Conservation (phyloP, 2,329 filamentous ascomycete genomes). For the Hypoxylon sp. region DNA sequence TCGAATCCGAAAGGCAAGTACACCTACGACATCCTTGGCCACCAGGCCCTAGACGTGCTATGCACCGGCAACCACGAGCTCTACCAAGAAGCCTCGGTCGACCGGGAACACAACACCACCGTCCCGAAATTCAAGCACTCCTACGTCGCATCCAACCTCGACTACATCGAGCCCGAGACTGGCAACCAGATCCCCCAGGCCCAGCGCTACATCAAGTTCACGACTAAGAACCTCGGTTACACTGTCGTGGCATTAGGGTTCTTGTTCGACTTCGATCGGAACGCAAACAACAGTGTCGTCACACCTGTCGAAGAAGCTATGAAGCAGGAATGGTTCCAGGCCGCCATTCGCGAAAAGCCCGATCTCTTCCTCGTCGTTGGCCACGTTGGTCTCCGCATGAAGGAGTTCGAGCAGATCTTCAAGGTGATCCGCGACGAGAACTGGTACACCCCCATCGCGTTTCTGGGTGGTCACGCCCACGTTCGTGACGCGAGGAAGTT, state of each 20-base stretch:
- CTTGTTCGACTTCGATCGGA: conserved; percentile 91
- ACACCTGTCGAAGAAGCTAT: conserved; percentile 84
- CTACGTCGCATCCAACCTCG: conserved; percentile 93
- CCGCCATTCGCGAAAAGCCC: conserved; percentile 85
- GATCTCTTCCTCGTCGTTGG: conserved; percentile 91
- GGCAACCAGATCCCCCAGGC: conserved; percentile 82
- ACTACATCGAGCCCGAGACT: conserved; percentile 82
- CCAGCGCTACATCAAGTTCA: conserved; percentile 88
- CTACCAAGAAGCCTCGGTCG: conserved; percentile 83
- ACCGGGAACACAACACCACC: conserved; percentile 82
- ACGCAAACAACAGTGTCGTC: conserved; percentile 91
- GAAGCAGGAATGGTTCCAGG: conserved; percentile 88
- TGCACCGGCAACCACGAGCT: conserved; percentile 96
- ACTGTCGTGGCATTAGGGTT: conserved; percentile 92
- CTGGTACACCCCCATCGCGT: conserved; percentile 87
- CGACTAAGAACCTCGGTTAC: conserved; percentile 88
- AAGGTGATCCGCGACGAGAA: conserved; percentile 81
- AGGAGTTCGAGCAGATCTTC: conserved; percentile 84
- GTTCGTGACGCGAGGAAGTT: conserved; percentile 87
- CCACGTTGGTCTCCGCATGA: conserved; percentile 85
- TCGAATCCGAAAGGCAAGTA: conserved; percentile 90
- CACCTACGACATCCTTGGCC: conserved; percentile 86
- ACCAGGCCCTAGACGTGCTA: conserved; percentile 87
- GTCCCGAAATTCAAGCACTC: conserved; percentile 85
- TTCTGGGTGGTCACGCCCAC: conserved; percentile 93